Conservation (phyloP, 108 stramenopile species). For the Phaeodactylum tricornutum region DNA sequence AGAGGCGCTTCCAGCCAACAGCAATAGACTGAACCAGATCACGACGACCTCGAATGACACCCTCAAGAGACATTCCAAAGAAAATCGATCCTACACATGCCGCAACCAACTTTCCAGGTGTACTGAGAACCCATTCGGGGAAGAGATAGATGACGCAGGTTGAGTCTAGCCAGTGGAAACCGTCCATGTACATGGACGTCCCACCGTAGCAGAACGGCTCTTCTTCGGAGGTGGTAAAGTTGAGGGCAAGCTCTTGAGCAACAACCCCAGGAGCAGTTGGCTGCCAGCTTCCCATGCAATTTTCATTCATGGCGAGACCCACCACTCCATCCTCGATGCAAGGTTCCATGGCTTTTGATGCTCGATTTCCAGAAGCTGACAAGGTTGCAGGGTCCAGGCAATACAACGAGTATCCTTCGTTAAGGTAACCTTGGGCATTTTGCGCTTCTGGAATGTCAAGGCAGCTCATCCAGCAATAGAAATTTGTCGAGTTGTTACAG, state of each 20-base stretch:
- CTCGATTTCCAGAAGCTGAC: constrained; percentile 22
- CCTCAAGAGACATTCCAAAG: constrained; percentile 48
- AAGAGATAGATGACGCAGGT: constrained; percentile 77
- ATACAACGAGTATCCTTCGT: constrained; percentile 58
- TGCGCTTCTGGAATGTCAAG: constrained; percentile 53
- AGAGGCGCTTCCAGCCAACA: constrained; percentile 19
- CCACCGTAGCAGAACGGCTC: constrained; percentile 57
- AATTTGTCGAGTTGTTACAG: constrained; percentile 72
- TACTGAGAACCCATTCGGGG: constrained; percentile 45
- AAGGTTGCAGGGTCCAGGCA: constrained; percentile 57
- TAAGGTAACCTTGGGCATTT: constrained; percentile 28
- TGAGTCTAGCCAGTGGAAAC: constrained; percentile 57
- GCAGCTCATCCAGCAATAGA: constrained; percentile 78
- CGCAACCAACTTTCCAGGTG: constrained; percentile 31
- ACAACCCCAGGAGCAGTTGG: constrained; percentile 18
- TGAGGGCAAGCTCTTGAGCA: background rate
- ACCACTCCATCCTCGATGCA: constrained; percentile 29
- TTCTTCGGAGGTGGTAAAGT: constrained; percentile 1
- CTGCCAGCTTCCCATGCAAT: constrained; percentile 60
- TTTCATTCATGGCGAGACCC: constrained; percentile 23
- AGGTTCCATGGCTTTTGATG: constrained; percentile 34
- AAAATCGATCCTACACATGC: constrained; percentile 48
- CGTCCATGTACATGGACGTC: constrained; percentile 83
- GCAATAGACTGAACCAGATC: constrained; percentile 22
- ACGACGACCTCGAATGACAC: constrained; percentile 37